Conservation (phyloP, 1,284 basidiomycete genomes). For the Leccinum variabile region DNA sequence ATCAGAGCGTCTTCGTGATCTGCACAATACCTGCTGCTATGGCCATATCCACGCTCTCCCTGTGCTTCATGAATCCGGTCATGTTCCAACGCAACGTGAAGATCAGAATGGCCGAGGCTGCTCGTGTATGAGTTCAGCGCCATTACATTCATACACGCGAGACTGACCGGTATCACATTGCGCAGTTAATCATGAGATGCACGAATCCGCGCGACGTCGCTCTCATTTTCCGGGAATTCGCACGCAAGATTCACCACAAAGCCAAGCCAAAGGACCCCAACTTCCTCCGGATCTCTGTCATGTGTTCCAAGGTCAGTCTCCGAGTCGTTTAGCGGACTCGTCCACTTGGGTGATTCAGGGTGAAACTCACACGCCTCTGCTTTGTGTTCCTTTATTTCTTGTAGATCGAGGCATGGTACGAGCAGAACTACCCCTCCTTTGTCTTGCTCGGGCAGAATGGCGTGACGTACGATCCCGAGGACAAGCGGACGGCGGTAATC, state of each 20-base stretch:
- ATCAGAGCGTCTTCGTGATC: slow-evolving; percentile 95
- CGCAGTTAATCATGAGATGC: slow-evolving; percentile 84
- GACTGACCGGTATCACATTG: slow-evolving; percentile 3
- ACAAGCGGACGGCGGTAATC: no score
- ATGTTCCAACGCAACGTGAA: slow-evolving; percentile 93
- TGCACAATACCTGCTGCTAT: slow-evolving; percentile 94
- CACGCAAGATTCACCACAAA: slow-evolving; percentile 81
- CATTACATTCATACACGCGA: not conserved
- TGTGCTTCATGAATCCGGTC: slow-evolving; percentile 90
- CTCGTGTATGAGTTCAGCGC: slow-evolving; percentile 52
- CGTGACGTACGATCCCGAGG: no score
- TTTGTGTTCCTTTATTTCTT: not conserved
- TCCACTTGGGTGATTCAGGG: not conserved
- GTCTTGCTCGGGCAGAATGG: no score
- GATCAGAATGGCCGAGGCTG: slow-evolving; percentile 91
- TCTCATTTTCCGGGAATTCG: slow-evolving; percentile 83
- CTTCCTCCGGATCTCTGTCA: slow-evolving; percentile 78
- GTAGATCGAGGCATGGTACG: slow-evolving; percentile 92
- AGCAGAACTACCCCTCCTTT: slow-evolving; percentile 39
- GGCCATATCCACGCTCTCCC: slow-evolving; percentile 92
- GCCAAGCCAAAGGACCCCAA: slow-evolving; percentile 83
- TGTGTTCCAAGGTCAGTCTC: slow-evolving; percentile 68
- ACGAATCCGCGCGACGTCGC: slow-evolving; percentile 93
- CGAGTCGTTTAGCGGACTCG: not conserved
- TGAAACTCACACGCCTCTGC: not conserved